These are phyloP conservation scores for Clonostachys rhizophaga DNA, from an alignment of 2,329 filamentous ascomycete species.

Conservation along the genomic window DNA sequence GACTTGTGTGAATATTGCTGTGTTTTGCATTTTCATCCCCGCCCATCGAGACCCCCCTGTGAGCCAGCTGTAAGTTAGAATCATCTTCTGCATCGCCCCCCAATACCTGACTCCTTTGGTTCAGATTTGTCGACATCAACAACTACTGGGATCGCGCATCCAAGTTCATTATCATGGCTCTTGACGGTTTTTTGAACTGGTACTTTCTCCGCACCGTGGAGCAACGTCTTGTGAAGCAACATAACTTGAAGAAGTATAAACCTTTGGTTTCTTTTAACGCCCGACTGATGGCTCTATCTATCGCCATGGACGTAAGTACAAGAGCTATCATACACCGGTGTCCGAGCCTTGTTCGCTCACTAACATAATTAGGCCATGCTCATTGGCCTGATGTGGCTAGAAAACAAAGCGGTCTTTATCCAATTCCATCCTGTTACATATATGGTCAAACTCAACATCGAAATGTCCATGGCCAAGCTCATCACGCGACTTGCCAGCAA, in stretches of 20 bases:
- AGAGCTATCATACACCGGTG: no score
- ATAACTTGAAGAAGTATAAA: slow-evolving; percentile 43
- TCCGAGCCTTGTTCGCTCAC: no score
- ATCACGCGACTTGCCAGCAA: slow-evolving; percentile 30
- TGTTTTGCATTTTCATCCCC: slow-evolving; percentile 50
- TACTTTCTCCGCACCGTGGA: slow-evolving; percentile 45
- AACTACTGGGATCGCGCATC: slow-evolving; percentile 46
- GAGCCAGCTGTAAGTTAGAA: slow-evolving; percentile 19
- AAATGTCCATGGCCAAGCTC: slow-evolving; percentile 48
- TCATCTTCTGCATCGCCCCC: neutral
- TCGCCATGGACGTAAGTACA: slow-evolving; percentile 39
- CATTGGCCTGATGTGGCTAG: slow-evolving; percentile 24
- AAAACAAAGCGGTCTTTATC: slow-evolving; percentile 30
- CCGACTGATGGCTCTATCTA: slow-evolving; percentile 40
- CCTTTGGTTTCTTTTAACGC: slow-evolving; percentile 44
- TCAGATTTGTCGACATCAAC: slow-evolving; percentile 34
- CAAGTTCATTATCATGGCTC: slow-evolving; percentile 43
- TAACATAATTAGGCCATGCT: slow-evolving; percentile 11
- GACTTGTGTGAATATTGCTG: slow-evolving; percentile 43
- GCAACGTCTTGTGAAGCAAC: slow-evolving; percentile 36
- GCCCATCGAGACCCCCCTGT: slow-evolving; percentile 23
- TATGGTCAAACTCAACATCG: slow-evolving; percentile 47
- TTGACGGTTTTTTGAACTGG: slow-evolving; percentile 46
- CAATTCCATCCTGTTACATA: slow-evolving; percentile 49
- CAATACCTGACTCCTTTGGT: neutral